Conservation (phyloP, 2,329 filamentous ascomycete species). For the Sclerotinia borealis region DNA sequence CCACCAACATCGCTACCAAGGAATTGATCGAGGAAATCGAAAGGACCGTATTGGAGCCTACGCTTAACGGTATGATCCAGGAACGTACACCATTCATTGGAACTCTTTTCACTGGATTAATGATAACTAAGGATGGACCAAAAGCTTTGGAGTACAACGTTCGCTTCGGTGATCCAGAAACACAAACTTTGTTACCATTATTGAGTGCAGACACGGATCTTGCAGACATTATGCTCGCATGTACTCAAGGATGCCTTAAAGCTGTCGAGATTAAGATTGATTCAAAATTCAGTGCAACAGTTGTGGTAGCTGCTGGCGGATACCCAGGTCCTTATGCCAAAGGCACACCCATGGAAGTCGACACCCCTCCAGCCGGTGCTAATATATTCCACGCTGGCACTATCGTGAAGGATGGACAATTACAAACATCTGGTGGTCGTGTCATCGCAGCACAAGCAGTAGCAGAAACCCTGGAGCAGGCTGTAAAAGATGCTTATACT, state of each 20-base stretch:
- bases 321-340: constrained; percentile 86
- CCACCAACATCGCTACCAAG: constrained; percentile 70
- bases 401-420: constrained; percentile 51
- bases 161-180: constrained; percentile 87
- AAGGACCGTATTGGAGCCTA: constrained; percentile 78
- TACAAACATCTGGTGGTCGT: constrained; percentile 77
- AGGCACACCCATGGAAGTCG: constrained; percentile 56
- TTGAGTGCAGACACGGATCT: constrained; percentile 75
- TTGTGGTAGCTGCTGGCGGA: constrained; percentile 87
- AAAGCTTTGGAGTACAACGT: constrained; percentile 92
- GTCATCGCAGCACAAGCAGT: constrained; percentile 91
- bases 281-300: constrained; percentile 72
- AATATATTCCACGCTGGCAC: constrained; percentile 95
- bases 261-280: constrained; percentile 63
- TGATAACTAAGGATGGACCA: constrained; percentile 78
- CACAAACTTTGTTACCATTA: constrained; percentile 76
- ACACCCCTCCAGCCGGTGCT: constrained; percentile 43
- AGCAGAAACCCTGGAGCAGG: constrained; percentile 68
- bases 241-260: constrained; percentile 67
- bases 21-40: constrained; percentile 75
- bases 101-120: constrained; percentile 82
- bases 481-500: constrained; percentile 81
- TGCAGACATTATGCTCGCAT: constrained; percentile 82
- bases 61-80: constrained; percentile 77
- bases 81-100: constrained; percentile 71